A percentile compares a stretch with the other conserved stretches of the same genome.
phyloP scores from a whole-genome alignment of 148 eudicot genomes.

The Spergularia marina region DNA sequence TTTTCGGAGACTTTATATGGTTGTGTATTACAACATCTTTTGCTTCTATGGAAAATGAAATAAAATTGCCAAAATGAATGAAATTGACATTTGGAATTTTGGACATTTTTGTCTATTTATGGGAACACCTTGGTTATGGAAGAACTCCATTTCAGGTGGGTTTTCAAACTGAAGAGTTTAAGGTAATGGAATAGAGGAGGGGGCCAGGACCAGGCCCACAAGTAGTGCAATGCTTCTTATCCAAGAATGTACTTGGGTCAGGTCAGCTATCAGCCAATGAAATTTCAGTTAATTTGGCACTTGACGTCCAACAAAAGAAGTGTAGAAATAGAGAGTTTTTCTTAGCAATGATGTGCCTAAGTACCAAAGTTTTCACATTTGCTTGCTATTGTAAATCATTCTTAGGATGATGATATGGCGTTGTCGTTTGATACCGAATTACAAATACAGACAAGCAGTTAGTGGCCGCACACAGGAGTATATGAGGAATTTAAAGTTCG shows the following conservation, averaged over 20 bases:
- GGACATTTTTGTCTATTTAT: neutral
- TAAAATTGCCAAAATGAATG: too few species aligned
- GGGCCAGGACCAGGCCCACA: neutral
- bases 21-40: too few species aligned
- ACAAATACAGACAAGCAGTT: too few species aligned
- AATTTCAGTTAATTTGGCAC: too few species aligned
- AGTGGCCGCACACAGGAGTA: too few species aligned
- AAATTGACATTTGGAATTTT: conserved; percentile 7
- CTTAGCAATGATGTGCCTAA: neutral
- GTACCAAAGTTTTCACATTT: neutral
- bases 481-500: neutral
- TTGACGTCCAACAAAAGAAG: too few species aligned
- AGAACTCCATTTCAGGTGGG: conserved; percentile 2
- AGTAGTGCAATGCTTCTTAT: conserved; percentile 5
- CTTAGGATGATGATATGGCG: too few species aligned
- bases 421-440: too few species aligned
- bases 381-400: too few species aligned
- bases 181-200: conserved; percentile 14
- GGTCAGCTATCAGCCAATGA: too few species aligned
- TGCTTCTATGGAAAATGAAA: too few species aligned
- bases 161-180: conserved; percentile 8
- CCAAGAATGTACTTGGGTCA: neutral
- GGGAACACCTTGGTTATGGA: neutral
- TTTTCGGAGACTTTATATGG: too few species aligned
- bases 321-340: neutral